phyloP scores from a whole-genome alignment of 805 yeast genomes.

The Pichia paraexigua region DNA sequence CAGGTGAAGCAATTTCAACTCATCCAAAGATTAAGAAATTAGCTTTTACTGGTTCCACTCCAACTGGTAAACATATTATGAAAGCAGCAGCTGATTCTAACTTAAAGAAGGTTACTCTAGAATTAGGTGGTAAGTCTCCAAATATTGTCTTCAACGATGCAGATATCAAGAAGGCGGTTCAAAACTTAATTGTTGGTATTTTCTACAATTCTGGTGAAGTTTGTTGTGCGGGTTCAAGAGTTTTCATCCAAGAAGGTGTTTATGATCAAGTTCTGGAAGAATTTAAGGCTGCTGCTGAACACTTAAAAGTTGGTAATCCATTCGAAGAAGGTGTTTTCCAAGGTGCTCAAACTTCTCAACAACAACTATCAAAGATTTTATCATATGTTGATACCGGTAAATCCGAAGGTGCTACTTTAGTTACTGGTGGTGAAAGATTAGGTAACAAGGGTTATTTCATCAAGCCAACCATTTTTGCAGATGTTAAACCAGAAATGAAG shows the following conservation, averaged over 20 bases:
- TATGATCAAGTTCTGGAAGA: conserved; percentile 59
- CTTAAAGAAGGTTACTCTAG: conserved; percentile 74
- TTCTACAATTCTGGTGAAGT: conserved; percentile 89
- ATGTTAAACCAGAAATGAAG: conserved; percentile 63
- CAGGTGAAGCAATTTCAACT: conserved; percentile 71
- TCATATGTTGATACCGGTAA: conserved; percentile 57
- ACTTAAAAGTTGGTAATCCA: conserved; percentile 68
- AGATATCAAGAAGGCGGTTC: conserved; percentile 56
- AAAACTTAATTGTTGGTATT: conserved; percentile 64
- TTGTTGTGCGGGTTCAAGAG: conserved; percentile 88
- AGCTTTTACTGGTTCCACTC: conserved; percentile 94
- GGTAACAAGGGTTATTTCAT: conserved; percentile 66
- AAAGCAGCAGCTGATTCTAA: conserved; percentile 55
- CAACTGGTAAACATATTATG: conserved; percentile 71
- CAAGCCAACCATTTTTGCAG: conserved; percentile 81
- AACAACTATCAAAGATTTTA: conserved; percentile 59
- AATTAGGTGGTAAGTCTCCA: conserved; percentile 88
- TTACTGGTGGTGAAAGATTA: conserved; percentile 74
- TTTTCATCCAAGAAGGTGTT: conserved; percentile 64
- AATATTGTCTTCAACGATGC: conserved; percentile 77
- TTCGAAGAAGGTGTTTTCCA: conserved; percentile 61
- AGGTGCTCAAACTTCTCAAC: conserved; percentile 68
- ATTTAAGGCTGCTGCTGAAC: conserved; percentile 42
- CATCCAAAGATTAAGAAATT: conserved; percentile 82
- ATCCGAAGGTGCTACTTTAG: conserved; percentile 58